Evolutionary conservation across 1,139 yeast genomes (phyloP), one percentile per base, ranked within the genome.

Genomic region (Zygotorulaspora mrakii): DNA sequence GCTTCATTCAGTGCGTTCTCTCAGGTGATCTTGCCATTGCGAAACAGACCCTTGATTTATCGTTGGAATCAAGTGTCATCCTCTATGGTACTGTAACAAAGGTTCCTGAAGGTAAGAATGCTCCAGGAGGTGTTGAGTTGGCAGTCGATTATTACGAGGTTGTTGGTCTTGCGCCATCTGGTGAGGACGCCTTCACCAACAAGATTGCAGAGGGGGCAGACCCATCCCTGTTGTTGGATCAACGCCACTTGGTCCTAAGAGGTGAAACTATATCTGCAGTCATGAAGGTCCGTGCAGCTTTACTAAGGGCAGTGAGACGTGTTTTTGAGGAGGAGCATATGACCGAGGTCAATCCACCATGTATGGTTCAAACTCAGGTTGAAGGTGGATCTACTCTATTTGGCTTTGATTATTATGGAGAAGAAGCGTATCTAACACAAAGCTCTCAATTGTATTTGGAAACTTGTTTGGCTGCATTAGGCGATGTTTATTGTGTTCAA

Each of bases 291-390:
- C 82, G 99, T 66, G 91, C 96, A 31, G 70, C 79, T 26, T 73
- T 88, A 45, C 70, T 91, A 58, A 70, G 70, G 38, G 71, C 94
- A 24, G 69, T 94, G 55, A 80, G 99, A 70, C 74, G 77, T 53
- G 83, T 84, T 46, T 89, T 75, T 61, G 71, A 66, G 23, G 94
- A 87, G 57, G 89, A 84, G 68, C 77, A 79, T 29, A 62, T 88
- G 43, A 70, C 79, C 33, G 99, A 94, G 72, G 96, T 94, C 46
- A 91, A 97, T 26, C 97, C 98, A 35, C 99, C 99, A 59, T 89
- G 97, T 69, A 89, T 94, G 97, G 99, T 94, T 44, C 98, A 94
- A 70, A 89, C 96, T 32, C 97, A 91, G 71, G 99, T 94, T 46
- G 99, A 94, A 71, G 98, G 99, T 65, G 99, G 99, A 40, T 84